Evolutionary conservation across 2,329 filamentous ascomycete genomes (phyloP).

Genomic region (Colletotrichum destructivum): DNA sequence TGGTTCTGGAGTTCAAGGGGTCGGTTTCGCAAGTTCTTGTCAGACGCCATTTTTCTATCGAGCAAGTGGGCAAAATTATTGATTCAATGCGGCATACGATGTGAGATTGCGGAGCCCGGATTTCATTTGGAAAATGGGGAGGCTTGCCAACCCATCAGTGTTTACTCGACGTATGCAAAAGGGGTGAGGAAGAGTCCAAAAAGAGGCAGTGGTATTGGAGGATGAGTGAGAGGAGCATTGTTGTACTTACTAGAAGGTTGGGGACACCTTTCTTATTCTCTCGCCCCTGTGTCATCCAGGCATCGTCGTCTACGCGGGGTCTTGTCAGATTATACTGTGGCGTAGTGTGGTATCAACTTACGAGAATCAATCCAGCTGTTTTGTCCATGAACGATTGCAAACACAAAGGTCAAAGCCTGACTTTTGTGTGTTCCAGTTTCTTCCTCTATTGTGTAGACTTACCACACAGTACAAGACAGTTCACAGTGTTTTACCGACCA

Average conservation of each 20-base stretch:
- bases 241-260: slow-evolving; percentile 40
- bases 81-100: slow-evolving; percentile 42
- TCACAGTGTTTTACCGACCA: neutral
- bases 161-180: slow-evolving; percentile 25
- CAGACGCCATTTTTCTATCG: slow-evolving; percentile 25
- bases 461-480: neutral
- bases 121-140: slow-evolving; percentile 31
- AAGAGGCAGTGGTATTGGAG: slow-evolving; percentile 20
- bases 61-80: slow-evolving; percentile 40
- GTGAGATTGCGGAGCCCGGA: slow-evolving; percentile 37
- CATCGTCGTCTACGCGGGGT: slow-evolving; percentile 28
- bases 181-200: slow-evolving; percentile 30
- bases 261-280: slow-evolving; percentile 7
- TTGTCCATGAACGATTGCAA: slow-evolving; percentile 16
- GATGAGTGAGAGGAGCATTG: slow-evolving; percentile 26
- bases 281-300: slow-evolving; percentile 10
- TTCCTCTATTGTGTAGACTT: neutral
- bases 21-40: slow-evolving; percentile 35
- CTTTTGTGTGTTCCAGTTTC: too few species aligned
- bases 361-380: slow-evolving; percentile 36
- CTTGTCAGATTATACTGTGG: slow-evolving; percentile 39
- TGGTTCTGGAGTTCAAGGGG: slow-evolving; percentile 38
- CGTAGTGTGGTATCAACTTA: slow-evolving; percentile 35
- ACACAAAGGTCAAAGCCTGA: neutral
- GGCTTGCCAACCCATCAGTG: slow-evolving; percentile 25